Base-by-base conservation (phyloP, 73 alveolate species). In the Diophrys appendiculata region DNA sequence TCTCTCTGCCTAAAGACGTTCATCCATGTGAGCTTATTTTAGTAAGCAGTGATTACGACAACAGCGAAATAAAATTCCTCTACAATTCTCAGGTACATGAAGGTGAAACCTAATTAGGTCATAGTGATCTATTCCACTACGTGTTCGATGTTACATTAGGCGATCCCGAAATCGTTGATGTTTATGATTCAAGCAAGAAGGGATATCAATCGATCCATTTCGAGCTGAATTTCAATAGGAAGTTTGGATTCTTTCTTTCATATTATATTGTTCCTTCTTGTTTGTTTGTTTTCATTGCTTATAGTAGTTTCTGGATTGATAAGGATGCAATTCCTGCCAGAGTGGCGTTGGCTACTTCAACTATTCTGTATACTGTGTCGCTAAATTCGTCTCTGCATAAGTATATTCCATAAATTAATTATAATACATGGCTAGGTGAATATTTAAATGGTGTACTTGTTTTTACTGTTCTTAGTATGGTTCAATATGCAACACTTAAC, bases 291-390 rank as follows among this genome's bases (percentile, higher is more conserved):
- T 29, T 73, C 70, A 22, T 73, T 13, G 72, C 81, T 28, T 73
- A 73, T 27, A 23, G 72, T 1, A 26, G 72, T 11, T 73, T 73
- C 35, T 73, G 81, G 81, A 35, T 73, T 14, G 81, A 73, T 28
- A 73, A 52, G 32, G 33, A 14, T 2, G 70, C 81, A 22, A 33
- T 73, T 2, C 81, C 81, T n/a, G 81, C 81, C 3, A 35, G 81
- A 28, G 65, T 73, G 13, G 56, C 81, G 13, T 18, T 73, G 54
- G 72, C 72, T 26, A 73, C 35, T 55, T 29, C 81, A 23, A 35
- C 81, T 24, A 73, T 43, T 26, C 65, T 53, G 22, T 29, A 29
- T 52, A 73, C 81, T 5, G 65, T 73, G 1, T 27, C 69, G 2
- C 23, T 73, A 28, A 33, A 29, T 5, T 29, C 72, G 8, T 25